These are phyloP conservation scores for Mucor racemosus DNA, from an alignment of 371 early-diverging fungal species.

Conservation along the genomic window DNA sequence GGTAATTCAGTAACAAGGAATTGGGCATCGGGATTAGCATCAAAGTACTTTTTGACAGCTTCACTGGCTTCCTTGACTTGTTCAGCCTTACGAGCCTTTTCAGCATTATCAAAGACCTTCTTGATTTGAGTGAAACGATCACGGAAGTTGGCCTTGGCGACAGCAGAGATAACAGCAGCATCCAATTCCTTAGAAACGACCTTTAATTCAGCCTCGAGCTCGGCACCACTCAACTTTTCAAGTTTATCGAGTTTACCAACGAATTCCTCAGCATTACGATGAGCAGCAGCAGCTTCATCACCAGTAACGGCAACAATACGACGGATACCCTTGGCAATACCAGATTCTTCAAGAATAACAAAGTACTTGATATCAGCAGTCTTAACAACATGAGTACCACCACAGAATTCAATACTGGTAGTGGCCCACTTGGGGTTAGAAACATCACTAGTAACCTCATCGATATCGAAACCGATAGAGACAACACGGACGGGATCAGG, in stretches of 20 bases:
- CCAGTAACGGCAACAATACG: conserved; percentile 98
- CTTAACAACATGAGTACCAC: conserved; percentile 98
- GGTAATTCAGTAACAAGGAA: conserved; percentile 69
- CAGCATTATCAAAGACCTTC: conserved; percentile 85
- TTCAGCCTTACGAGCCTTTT: conserved; percentile 87
- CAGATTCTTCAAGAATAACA: conserved; percentile 91
- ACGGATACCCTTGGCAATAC: conserved; percentile 97
- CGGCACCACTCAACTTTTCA: conserved; percentile 58
- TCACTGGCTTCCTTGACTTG: conserved; percentile 84
- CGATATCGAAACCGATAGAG: conserved; percentile 87
- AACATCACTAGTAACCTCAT: conserved; percentile 86
- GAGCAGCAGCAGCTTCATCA: conserved; percentile 82
- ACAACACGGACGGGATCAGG: conserved; percentile 97
- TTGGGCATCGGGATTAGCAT: conserved; percentile 65
- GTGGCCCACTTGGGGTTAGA: conserved; percentile 80
- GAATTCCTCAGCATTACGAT: conserved; percentile 70
- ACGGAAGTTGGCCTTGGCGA: conserved; percentile 78
- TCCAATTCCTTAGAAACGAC: conserved; percentile 82
- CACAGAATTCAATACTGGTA: conserved; percentile 97
- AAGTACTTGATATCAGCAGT: conserved; percentile 93
- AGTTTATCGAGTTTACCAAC: conserved; percentile 64
- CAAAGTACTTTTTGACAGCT: conserved; percentile 78
- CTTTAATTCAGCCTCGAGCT: conserved; percentile 84
- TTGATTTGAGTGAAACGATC: conserved; percentile 72
- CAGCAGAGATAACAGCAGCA: conserved; percentile 78